Base-by-base conservation (phyloP, 2,329 filamentous ascomycete species). In the Phialemonium atrogriseum region DNA sequence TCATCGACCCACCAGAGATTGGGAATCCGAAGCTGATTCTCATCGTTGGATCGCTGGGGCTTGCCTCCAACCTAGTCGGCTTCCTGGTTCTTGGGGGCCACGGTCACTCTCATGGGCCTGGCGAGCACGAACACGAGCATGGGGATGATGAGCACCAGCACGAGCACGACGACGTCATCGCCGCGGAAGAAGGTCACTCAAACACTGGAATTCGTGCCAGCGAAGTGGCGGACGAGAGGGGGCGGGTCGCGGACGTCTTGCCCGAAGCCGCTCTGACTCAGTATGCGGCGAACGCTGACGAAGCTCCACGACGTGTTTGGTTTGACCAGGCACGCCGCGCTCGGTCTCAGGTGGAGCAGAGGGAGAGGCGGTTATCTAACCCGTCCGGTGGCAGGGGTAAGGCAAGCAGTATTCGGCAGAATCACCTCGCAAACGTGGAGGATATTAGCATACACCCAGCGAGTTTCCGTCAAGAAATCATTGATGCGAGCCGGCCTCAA, bases 71-170 rank as follows among this genome's bases (percentile, higher is more conserved):
- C 51, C 71, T 96, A 13, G 64, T 89, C 29, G 91, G 91, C 3
- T 80, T 98, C 41, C 73, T 89, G 35, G 77, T 98, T 19, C 85
- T 98, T 49, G 91, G 94, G 45, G 89, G 94, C 35, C 89, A 96
- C 53, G 84, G 85, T 4, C 89, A 96, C 54, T 76, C 76, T 10
- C 85, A 91, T 52, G 81, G 79, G 5, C 63, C 61, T 29, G 70
- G 61, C 10, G 68, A 65, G 21, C 68, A 67, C 10, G 64, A 66
- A 39, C 63, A 73, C 39, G 73, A 70, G 13, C 68, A 75, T 40
- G 58, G 54, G 5, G 58, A 68, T 33, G 60, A 59, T 5, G n/a
- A n/a, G n/a, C 58, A 64, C 27, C 55, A 42, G 4, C 64, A 70
- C 35, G 54, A 44, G 2, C 60, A 72, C 41, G 43, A 51, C 10